phyloP scores from a whole-genome alignment of 2,329 filamentous ascomycete species.

The Lachnellula occidentalis region DNA sequence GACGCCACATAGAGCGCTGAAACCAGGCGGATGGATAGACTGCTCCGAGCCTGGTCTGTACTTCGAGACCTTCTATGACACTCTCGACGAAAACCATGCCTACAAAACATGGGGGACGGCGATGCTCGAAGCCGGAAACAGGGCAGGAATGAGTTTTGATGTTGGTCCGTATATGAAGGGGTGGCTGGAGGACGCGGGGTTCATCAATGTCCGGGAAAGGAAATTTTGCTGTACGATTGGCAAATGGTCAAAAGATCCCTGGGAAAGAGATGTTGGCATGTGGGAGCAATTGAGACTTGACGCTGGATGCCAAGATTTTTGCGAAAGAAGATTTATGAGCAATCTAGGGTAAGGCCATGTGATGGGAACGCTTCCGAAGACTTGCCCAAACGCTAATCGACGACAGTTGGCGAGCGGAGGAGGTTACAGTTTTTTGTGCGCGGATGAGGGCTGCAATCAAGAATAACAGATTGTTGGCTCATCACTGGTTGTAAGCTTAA shows the following conservation, averaged over 20 bases:
- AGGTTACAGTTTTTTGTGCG: conserved; percentile 12
- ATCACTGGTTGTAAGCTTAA: conserved; percentile 10
- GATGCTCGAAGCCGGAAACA: conserved; percentile 14
- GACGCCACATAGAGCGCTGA: conserved; percentile 7
- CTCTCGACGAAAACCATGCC: conserved; percentile 6
- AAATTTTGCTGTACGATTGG: conserved; percentile 40
- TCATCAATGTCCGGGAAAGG: conserved; percentile 36
- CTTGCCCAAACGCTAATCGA: background rate
- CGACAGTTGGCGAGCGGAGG: conserved; percentile 10
- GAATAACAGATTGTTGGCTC: conserved; percentile 11
- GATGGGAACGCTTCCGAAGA: background rate
- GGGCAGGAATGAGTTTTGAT: conserved; percentile 14
- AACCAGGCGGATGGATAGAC: conserved; percentile 17
- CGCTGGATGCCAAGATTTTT: conserved; percentile 13
- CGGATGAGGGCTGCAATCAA: conserved; percentile 10
- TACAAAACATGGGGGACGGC: conserved; percentile 14
- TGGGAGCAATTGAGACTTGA: conserved; percentile 15
- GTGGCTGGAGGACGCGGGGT: conserved; percentile 34
- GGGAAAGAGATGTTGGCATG: conserved; percentile 11
- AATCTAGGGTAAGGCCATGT: conserved; percentile 6
- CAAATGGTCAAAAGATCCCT: conserved; percentile 40
- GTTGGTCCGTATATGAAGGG: conserved; percentile 24
- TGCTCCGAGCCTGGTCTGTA: conserved; percentile 14
- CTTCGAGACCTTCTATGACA: conserved; percentile 10
- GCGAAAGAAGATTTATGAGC: conserved; percentile 14